Percentiles rank a stretch among this genome's conserved stretches.
Conservation (phyloP, 345 rosid species). For the Sisymbrium irio region DNA sequence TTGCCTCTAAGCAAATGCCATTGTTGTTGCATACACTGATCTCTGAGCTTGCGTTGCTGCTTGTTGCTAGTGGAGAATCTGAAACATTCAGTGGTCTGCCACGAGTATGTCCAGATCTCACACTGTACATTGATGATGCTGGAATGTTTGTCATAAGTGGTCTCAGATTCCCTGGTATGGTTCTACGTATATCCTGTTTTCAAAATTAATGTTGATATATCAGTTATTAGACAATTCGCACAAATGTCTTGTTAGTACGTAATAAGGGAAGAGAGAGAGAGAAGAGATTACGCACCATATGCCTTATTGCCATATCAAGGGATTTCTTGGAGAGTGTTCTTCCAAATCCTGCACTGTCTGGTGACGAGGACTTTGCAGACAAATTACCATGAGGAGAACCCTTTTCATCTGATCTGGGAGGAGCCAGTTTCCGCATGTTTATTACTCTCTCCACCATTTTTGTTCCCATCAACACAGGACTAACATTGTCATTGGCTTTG, state of each 20-base stretch:
- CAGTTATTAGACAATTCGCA: not conserved
- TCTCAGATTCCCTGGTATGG: conserved; percentile 83
- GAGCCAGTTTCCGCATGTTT: conserved; percentile 87
- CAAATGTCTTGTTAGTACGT: not conserved
- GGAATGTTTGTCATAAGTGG: conserved; percentile 95
- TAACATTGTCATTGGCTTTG: conserved; percentile 67
- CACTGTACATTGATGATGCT: conserved; percentile 95
- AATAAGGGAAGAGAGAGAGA: not conserved
- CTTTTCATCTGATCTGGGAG: conserved; percentile 73
- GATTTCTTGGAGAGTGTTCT: conserved; percentile 96
- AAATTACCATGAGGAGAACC: conserved; percentile 69
- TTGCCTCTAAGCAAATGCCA: conserved; percentile 57
- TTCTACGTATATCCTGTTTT: conserved; percentile 84
- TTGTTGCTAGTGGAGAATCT: conserved; percentile 92
- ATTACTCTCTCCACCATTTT: conserved; percentile 97
- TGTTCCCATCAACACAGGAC: conserved; percentile 81
- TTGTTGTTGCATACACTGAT: conserved; percentile 77
- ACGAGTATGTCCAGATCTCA: conserved; percentile 77
- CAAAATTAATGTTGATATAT: not conserved
- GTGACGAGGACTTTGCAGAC: conserved; percentile 83
- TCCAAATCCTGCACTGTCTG: conserved; percentile 90
- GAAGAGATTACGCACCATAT: conserved; percentile 67
- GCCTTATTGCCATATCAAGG: conserved; percentile 96
- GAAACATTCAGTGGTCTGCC: conserved; percentile 70
- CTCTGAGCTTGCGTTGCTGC: conserved; percentile 98